Conservation (phyloP, 345 rosid genomes). For the Linum trigynum region DNA sequence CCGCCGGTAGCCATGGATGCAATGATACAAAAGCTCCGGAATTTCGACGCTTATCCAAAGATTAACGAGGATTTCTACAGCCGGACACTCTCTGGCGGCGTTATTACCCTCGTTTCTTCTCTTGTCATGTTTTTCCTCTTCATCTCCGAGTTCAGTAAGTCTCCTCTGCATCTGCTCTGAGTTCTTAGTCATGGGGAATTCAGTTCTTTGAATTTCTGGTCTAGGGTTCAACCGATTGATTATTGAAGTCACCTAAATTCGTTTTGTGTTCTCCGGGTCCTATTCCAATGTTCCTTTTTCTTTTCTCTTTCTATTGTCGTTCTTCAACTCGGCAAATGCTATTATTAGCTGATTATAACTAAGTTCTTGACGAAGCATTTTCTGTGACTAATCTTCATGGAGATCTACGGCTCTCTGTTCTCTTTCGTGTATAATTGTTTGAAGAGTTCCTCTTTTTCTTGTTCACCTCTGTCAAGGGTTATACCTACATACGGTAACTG, state of each 20-base stretch:
- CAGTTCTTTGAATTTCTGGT: neutral
- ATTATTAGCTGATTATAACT: neutral
- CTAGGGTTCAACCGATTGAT: neutral
- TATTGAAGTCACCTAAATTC: too few species aligned
- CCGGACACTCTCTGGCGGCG: conserved; percentile 81
- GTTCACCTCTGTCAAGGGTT: conserved; percentile 11
- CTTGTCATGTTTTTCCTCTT: conserved; percentile 53
- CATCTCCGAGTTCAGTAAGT: conserved; percentile 68
- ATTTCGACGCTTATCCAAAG: conserved; percentile 81
- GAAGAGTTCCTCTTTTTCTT: neutral
- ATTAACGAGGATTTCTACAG: conserved; percentile 83
- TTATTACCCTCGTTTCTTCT: conserved; percentile 64
- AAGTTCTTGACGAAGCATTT: neutral
- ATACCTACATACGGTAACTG: conserved; percentile 23
- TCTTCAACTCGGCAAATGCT: neutral
- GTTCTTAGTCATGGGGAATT: neutral
- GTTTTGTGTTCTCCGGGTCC: too few species aligned
- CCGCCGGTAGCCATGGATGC: conserved; percentile 39
- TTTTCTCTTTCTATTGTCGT: neutral
- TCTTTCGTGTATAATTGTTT: neutral
- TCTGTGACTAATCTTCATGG: neutral
- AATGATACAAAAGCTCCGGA: conserved; percentile 43
- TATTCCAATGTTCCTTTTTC: neutral
- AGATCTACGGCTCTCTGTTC: neutral
- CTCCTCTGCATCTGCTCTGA: neutral